Base-by-base conservation (phyloP, 1,139 yeast species). In the Hyphopichia burtonii region DNA sequence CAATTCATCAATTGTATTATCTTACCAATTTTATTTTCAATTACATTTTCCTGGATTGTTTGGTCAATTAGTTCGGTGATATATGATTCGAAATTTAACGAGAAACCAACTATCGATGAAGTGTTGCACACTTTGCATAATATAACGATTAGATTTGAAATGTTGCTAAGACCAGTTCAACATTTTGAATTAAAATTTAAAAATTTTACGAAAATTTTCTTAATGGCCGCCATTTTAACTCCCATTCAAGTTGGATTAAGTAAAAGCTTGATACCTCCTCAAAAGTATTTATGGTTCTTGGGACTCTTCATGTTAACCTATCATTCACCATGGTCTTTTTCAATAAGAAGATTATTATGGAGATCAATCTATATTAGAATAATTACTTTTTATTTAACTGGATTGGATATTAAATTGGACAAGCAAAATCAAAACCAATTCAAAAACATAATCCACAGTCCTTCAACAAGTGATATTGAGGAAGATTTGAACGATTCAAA, bases 31-130 rank as follows among this genome's bases (percentile, higher is more conserved):
- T 34, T 74, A 14, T 34, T 68, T 12, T 63, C 70, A 3, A 31
- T 70, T 7, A 42, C 54, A 2, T 69, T 73, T 50, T 63, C 77
- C 34, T 65, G 73, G 34, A 35, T 65, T 6, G 71, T 69, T 20
- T 79, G 83, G 83, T 61, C 71, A 19, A 59, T 74, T 12, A 70
- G 67, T 44, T 69, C 76, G 8, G 65, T 71, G 4, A 55, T 69
- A 6, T 64, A 66, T 45, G 80, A 76, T 45, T 64, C 75, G 31
- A 67, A 66, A 45, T 63, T 53, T 44, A 67, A 67, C 42, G 78
- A 71, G 48, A 72, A 67, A 49, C 84, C 85, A 6, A 79, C 85
- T 1, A 59, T 80, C 36, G 84, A 79, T 43, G 85, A 80, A 50
- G 78, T 80, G 1, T 50, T 80, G 37, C 72, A 73, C 47, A 71